Evolutionary conservation across 2,329 filamentous ascomycete species (phyloP).

Genomic region (Rhynchosporium secalis): DNA sequence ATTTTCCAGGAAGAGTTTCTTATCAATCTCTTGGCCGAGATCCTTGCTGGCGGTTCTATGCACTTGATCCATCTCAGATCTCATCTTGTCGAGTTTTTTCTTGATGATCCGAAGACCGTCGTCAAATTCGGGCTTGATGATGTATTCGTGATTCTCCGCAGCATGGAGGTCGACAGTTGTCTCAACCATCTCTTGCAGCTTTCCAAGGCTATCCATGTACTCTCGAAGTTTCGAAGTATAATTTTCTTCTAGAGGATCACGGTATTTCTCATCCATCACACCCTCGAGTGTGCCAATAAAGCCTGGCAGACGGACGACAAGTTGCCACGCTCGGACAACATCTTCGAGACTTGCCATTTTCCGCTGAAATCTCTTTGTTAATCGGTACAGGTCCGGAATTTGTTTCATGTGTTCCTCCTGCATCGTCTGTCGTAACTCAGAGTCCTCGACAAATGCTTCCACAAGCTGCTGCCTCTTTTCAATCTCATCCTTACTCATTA

Average conservation of each 20-base stretch:
- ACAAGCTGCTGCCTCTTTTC: slow-evolving; percentile 90
- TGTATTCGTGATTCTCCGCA: slow-evolving; percentile 94
- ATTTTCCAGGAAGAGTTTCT: slow-evolving; percentile 97
- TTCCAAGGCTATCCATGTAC: slow-evolving; percentile 75
- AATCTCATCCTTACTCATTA: slow-evolving; percentile 90
- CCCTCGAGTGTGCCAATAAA: slow-evolving; percentile 87
- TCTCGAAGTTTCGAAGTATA: slow-evolving; percentile 83
- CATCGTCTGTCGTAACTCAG: slow-evolving; percentile 90
- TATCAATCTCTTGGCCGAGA: slow-evolving; percentile 88
- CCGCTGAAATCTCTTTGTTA: slow-evolving; percentile 93
- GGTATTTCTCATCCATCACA: slow-evolving; percentile 94
- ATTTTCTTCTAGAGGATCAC: slow-evolving; percentile 78
- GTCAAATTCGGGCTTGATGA: slow-evolving; percentile 98
- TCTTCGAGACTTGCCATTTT: slow-evolving; percentile 91
- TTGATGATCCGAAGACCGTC: slow-evolving; percentile 84
- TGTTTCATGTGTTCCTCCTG: slow-evolving; percentile 93
- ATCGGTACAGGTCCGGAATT: slow-evolving; percentile 89
- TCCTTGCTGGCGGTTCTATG: slow-evolving; percentile 76
- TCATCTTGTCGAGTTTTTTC: slow-evolving; percentile 84
- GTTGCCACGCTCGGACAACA: slow-evolving; percentile 92
- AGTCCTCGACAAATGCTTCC: slow-evolving; percentile 91
- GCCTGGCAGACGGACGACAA: slow-evolving; percentile 85
- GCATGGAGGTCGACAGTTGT: slow-evolving; percentile 96
- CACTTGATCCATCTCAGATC: slow-evolving; percentile 79
- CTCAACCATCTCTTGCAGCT: slow-evolving; percentile 96